Evolutionary conservation across 805 yeast genomes (phyloP).

Genomic region (Saccharomycopsis sp.): DNA sequence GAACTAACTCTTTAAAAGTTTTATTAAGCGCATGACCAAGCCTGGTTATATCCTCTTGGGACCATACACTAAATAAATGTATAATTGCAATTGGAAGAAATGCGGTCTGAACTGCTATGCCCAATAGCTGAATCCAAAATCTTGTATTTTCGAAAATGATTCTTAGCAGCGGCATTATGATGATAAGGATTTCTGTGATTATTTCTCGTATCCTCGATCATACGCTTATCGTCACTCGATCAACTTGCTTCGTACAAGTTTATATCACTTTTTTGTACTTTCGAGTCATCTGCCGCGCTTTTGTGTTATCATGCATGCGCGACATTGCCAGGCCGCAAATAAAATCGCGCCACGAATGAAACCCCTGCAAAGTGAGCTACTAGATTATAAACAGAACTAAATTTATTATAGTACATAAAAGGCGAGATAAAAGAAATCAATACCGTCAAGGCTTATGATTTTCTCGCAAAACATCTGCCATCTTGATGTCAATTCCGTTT

Average conservation of each 20-base stretch:
- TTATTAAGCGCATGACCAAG: neutral
- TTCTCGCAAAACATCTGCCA: slow-evolving; percentile 13
- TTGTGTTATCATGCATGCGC: neutral
- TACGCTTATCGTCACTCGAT: too few species aligned
- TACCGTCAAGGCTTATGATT: neutral
- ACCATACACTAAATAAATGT: slow-evolving; percentile 7
- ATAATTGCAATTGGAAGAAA: slow-evolving; percentile 15
- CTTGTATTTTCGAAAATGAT: slow-evolving; percentile 16
- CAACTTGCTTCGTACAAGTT: too few species aligned
- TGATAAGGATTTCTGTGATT: neutral
- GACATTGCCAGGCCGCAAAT: neutral
- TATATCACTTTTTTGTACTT: too few species aligned
- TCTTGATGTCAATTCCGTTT: slow-evolving; percentile 33
- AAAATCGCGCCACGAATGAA: too few species aligned
- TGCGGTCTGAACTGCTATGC: neutral
- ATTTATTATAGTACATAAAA: neutral
- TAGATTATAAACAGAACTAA: too few species aligned
- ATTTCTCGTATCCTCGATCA: too few species aligned
- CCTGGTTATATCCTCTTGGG: slow-evolving; percentile 4
- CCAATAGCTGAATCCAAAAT: neutral
- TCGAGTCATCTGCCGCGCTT: neutral
- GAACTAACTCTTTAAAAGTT: slow-evolving; percentile 10
- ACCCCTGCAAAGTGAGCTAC: too few species aligned
- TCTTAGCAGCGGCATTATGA: slow-evolving; percentile 19
- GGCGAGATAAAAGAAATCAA: neutral